These are phyloP conservation scores for Podospora tetraspora DNA, from an alignment of 495 filamentous ascomycete species.

Conservation along the genomic window DNA sequence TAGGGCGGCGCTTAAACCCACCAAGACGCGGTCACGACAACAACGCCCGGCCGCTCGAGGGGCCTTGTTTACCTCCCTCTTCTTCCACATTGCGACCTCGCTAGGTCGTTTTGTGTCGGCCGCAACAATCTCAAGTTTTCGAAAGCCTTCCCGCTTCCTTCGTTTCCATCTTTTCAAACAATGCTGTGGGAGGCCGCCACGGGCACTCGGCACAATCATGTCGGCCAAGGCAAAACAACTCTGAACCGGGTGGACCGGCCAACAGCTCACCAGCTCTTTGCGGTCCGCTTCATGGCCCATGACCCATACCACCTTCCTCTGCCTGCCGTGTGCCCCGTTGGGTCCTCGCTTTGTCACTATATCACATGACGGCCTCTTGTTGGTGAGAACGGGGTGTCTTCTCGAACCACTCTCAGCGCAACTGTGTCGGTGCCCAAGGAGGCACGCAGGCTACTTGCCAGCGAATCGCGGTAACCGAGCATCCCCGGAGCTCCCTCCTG, in stretches of 20 bases:
- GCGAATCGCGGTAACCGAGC: background rate
- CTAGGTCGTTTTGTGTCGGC: conserved; percentile 13
- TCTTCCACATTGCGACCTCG: conserved; percentile 6
- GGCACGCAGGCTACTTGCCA: background rate
- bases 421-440: background rate
- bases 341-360: background rate
- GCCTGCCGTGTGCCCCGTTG: conserved; percentile 10
- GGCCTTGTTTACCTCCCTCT: conserved; percentile 21
- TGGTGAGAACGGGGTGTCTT: background rate
- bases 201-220: background rate
- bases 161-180: conserved; percentile 26
- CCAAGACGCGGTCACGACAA: conserved; percentile 13
- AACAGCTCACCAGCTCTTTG: conserved; percentile 13
- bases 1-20: conserved; percentile 11
- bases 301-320: conserved; percentile 5
- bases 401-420: background rate
- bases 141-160: background rate
- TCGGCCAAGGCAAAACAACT: conserved; percentile 5
- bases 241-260: background rate
- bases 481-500: background rate
- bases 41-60: conserved; percentile 15
- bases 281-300: conserved; percentile 5
- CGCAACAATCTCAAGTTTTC: conserved; percentile 22
- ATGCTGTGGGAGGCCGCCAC: background rate
- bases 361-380: background rate